Evolutionary conservation across 2,329 filamentous ascomycete species (phyloP), one percentile per base, ranked within the genome.

Genomic region (Bimuria novae-zelandiae): DNA sequence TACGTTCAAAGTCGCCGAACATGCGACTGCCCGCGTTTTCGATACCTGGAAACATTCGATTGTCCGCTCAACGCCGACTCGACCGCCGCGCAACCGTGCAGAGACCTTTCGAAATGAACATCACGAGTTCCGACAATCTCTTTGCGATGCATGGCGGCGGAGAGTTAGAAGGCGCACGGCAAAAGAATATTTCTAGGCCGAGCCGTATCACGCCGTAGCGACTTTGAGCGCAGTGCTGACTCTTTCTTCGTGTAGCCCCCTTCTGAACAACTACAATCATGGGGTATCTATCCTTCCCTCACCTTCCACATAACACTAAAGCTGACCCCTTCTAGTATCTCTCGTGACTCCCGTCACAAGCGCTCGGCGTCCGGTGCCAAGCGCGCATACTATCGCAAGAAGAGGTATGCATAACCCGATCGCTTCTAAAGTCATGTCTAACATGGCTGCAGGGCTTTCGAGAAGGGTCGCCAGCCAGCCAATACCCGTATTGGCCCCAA

Each of bases 321-420:
- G 69, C 77, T 80, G 63, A 80, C 72, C 49, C 12, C 23, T 32
- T 37, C 11, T 72, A 81, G 94, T 99, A 97, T 99, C 85, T 97
- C 93, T 83, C 90, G 94, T 85, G 93, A 97, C 84, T 96, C 92
- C 80, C 92, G 94, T 85, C 94, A 99, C 89, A 99, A 99, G 90
- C 92, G 94, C 84, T 92, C 92, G 82, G 92, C 93, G 81, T 90
- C 95, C 80, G 95, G 94, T 86, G 94, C 95, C 77, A 99, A 99
- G 79, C 74, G 79, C 67, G 79, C 79, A 79, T 79, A 79, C 77
- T 81, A 81, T 72, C 79, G 79, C 77, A 81, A 81, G 79, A 81
- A 81, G 79, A 80, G 79, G 79, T 81, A 80, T 80, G 77, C 77
- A 80, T 80, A 81, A 81, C 68, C 79, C 79, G 78, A 81, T 75